phyloP scores from a whole-genome alignment of 2,329 filamentous ascomycete genomes.

The Cordyceps cateniannulata region DNA sequence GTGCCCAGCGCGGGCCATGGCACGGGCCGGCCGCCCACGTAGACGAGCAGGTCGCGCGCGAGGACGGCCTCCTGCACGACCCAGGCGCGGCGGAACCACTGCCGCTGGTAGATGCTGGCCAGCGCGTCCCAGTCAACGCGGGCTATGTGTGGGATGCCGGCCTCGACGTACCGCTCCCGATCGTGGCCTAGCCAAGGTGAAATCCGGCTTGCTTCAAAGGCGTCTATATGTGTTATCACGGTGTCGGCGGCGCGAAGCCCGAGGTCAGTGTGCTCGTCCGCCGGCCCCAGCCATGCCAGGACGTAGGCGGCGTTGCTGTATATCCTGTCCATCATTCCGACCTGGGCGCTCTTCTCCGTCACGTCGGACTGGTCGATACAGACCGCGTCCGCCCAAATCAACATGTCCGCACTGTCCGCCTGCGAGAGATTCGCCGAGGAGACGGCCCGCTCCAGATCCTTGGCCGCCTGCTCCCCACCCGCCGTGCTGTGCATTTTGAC shows the following conservation, averaged over 20 bases:
- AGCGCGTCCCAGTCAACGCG: constrained; percentile 17
- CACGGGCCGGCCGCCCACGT: constrained; percentile 17
- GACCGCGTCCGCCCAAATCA: constrained; percentile 25
- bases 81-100: constrained; percentile 25
- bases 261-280: constrained; percentile 14
- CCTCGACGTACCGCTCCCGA: constrained; percentile 17
- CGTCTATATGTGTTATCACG: constrained; percentile 12
- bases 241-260: constrained; percentile 16
- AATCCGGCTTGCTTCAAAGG: constrained; percentile 17
- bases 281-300: constrained; percentile 22
- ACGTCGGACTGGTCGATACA: constrained; percentile 25
- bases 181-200: constrained; percentile 18
- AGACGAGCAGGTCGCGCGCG: constrained; percentile 19
- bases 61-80: constrained; percentile 24
- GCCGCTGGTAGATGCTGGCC: constrained; percentile 20
- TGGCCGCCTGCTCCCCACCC: constrained; percentile 5
- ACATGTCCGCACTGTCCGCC: neutral
- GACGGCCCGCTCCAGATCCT: neutral
- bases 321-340: constrained; percentile 24
- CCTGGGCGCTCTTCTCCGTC: constrained; percentile 22
- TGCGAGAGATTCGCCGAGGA: neutral
- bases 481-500: neutral
- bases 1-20: constrained; percentile 17
- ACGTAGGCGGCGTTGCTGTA: constrained; percentile 21
- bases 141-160: constrained; percentile 17